Percentiles rank a stretch among this genome's conserved stretches.
Evolutionary conservation across 2,329 filamentous ascomycete species (phyloP).

Genomic region (Plectosphaerella plurivora): DNA sequence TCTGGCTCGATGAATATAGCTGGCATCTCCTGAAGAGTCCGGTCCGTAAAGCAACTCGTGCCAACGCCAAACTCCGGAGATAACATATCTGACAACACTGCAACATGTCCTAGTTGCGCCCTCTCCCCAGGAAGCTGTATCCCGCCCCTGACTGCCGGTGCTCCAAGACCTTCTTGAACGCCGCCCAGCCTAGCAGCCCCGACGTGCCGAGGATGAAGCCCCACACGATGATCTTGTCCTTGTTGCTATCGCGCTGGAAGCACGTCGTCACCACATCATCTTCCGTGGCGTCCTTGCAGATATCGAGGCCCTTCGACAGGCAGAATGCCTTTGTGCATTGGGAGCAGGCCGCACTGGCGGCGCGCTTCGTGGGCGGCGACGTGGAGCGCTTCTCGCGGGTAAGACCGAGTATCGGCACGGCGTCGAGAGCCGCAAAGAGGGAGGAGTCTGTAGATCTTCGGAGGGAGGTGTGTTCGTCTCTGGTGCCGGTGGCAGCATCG

Average conservation of each 20-base stretch:
- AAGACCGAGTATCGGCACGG: slow-evolving; percentile 11
- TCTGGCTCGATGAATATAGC: background rate
- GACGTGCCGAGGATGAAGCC: slow-evolving; percentile 56
- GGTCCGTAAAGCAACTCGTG: background rate
- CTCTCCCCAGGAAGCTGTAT: slow-evolving; percentile 8
- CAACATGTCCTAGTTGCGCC: background rate
- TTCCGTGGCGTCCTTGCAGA: slow-evolving; percentile 59
- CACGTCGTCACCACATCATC: slow-evolving; percentile 59
- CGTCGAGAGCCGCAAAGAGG: slow-evolving; percentile 5
- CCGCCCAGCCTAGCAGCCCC: slow-evolving; percentile 58
- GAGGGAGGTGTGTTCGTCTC: slow-evolving; percentile 18
- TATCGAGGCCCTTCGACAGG: slow-evolving; percentile 53
- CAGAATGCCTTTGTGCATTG: slow-evolving; percentile 64
- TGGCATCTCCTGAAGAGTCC: background rate
- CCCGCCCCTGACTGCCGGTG: slow-evolving; percentile 10
- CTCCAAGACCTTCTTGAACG: slow-evolving; percentile 43
- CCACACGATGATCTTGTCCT: slow-evolving; percentile 64
- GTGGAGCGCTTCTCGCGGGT: background rate
- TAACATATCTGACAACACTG: background rate
- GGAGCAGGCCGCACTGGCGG: slow-evolving; percentile 45
- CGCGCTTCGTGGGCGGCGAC: slow-evolving; percentile 19
- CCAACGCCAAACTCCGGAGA: background rate
- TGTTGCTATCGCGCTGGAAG: slow-evolving; percentile 63
- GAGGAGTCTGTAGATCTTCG: slow-evolving; percentile 7
- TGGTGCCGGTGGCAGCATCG: slow-evolving; percentile 35